Evolutionary conservation across 495 filamentous ascomycete species (phyloP), one percentile per base, ranked within the genome.

Genomic region (Penicillium pulvis): DNA sequence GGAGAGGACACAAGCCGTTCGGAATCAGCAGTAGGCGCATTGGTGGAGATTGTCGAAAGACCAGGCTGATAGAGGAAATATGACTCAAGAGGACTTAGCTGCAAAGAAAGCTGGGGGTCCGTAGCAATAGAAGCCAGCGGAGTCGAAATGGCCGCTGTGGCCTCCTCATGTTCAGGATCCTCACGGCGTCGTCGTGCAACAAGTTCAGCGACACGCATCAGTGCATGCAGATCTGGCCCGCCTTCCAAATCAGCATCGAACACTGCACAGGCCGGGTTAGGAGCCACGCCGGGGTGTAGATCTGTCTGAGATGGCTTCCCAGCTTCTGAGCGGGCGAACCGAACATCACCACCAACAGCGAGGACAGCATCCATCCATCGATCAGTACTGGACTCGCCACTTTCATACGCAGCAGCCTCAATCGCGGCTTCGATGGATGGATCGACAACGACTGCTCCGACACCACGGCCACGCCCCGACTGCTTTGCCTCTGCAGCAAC

Each of bases 381-480:
- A 8, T 60, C 49, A n/a, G 48, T 55, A 5, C 53, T 52, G 5
- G 53, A 47, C 6, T 59, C 41, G 31, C 64, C 64, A n/a, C 68
- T 51, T 8, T 66, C 69, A 42, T 71, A 69, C 5, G 64, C 66
- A 3, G 51, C 61, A 7, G 36, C 60, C 4, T 66, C 60, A 16
- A 72, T 61, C 6, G 68, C 55, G 19, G 68, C 71, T 31, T 75
- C 72, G 45, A 74, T 66, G 2, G 75, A 70, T 0, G 75, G 77
- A 58, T 93, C 87, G 35, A 96, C 83, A 44, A 97, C 81, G n/a
- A 94, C 90, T 30, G 90, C 92, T 3, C 93, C 93, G 35, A 93
- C 80, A 2, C 77, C 70, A 58, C 89, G 83, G 9, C 93, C 93
- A 23, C 80, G 72, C 1, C 85, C 86, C 3, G 71, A 71, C 14